These are phyloP conservation scores for Saprolegnia diclina DNA, from an alignment of 352 stramenopile species.

Conservation along the genomic window DNA sequence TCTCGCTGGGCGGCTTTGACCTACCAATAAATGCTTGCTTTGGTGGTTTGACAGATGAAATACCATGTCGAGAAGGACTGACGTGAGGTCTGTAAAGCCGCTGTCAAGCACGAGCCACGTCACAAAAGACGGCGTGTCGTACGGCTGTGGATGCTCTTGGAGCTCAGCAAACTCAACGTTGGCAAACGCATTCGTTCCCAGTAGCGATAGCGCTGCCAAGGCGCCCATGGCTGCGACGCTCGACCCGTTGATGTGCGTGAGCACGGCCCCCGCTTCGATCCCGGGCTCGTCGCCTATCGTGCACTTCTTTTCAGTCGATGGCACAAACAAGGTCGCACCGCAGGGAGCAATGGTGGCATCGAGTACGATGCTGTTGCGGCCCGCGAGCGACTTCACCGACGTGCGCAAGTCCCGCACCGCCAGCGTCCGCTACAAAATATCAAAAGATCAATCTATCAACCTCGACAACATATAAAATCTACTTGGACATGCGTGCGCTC, in stretches of 20 bases:
- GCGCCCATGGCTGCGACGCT: background rate
- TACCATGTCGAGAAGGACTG: conserved; percentile 23
- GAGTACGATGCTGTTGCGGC: background rate
- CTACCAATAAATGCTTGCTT: background rate
- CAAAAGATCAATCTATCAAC: background rate
- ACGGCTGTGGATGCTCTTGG: background rate
- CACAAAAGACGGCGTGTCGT: conserved; percentile 2
- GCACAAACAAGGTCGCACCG: background rate
- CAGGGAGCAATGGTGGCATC: background rate
- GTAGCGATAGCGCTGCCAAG: background rate
- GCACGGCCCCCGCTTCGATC: background rate
- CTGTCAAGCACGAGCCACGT: conserved; percentile 21
- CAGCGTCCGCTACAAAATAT: background rate
- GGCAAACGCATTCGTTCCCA: background rate
- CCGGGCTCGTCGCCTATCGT: background rate
- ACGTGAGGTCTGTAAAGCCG: conserved; percentile 12
- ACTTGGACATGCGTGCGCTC: background rate
- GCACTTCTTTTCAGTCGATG: background rate
- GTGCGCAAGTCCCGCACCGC: background rate
- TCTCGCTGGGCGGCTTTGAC: conserved; percentile 9
- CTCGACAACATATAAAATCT: background rate
- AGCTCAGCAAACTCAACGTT: background rate
- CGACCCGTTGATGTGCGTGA: background rate
- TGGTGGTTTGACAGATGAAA: background rate
- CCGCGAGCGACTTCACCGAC: background rate